Percentiles rank a stretch among this genome's conserved stretches.
Evolutionary conservation across 139 green algal genomes (phyloP).

Genomic region (Chlorella sp.): DNA sequence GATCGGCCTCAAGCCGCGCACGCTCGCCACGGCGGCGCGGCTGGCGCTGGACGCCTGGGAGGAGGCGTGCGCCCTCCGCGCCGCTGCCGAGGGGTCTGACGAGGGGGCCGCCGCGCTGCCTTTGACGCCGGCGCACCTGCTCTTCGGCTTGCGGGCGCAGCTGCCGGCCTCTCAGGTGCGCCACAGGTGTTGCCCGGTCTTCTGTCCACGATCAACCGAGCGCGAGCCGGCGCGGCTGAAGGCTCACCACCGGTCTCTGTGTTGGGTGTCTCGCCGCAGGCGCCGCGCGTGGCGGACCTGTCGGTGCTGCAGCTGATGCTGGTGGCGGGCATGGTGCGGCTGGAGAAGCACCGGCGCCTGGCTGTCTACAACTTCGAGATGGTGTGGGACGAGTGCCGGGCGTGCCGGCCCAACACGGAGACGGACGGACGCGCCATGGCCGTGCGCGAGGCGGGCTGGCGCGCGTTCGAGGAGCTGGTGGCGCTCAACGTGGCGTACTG

Average conservation of each 20-base stretch:
- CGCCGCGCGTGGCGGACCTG: conserved; percentile 14
- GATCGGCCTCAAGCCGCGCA: conserved; percentile 4
- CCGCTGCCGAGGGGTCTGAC: no score
- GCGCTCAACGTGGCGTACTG: conserved; percentile 14
- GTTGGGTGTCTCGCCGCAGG: neutral
- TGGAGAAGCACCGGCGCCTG: conserved; percentile 17
- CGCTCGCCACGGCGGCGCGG: conserved; percentile 13
- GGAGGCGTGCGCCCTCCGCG: no score
- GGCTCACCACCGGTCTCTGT: neutral
- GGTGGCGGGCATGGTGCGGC: conserved; percentile 25
- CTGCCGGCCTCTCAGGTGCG: no score
- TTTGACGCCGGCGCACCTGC: no score
- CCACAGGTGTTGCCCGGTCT: no score
- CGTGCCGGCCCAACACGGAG: conserved; percentile 14
- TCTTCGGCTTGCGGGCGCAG: no score
- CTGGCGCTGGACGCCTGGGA: neutral
- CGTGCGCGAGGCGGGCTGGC: conserved; percentile 4
- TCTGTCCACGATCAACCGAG: no score
- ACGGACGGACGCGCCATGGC: conserved; percentile 3
- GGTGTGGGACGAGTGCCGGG: conserved; percentile 36
- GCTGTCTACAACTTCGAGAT: conserved; percentile 38
- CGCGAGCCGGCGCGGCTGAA: no score
- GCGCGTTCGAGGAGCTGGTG: conserved; percentile 28
- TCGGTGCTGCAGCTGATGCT: conserved; percentile 31
- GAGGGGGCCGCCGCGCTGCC: no score